Percentiles rank a stretch among this genome's conserved stretches.
phyloP scores from a whole-genome alignment of 2,329 filamentous ascomycete genomes.

The Microcyclospora pomicola region DNA sequence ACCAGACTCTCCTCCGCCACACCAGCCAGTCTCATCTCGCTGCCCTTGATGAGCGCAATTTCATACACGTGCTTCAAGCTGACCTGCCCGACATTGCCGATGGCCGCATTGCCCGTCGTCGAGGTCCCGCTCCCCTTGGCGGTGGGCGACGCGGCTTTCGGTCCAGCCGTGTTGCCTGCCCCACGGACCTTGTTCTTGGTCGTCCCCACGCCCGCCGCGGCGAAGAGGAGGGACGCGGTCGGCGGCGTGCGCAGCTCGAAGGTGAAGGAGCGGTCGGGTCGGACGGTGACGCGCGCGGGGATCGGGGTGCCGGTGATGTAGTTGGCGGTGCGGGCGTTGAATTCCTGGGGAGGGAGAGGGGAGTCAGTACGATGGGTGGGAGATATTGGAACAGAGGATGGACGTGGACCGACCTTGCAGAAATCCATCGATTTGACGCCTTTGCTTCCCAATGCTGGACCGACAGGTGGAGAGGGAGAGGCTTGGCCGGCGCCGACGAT shows the following conservation, averaged over 20 bases:
- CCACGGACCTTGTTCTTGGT: slow-evolving; percentile 67
- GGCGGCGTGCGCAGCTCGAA: slow-evolving; percentile 86
- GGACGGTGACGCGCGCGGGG: slow-evolving; percentile 80
- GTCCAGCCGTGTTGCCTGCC: slow-evolving; percentile 42
- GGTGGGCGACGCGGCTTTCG: slow-evolving; percentile 25
- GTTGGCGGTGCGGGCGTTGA: slow-evolving; percentile 86
- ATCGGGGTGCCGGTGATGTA: slow-evolving; percentile 72
- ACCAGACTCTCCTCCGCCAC: slow-evolving; percentile 75
- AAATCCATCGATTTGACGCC: slow-evolving; percentile 99
- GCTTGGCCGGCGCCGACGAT: slow-evolving; percentile 95
- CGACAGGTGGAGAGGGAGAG: slow-evolving; percentile 86
- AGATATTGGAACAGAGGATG: slow-evolving; percentile 1
- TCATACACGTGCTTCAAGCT: slow-evolving; percentile 94
- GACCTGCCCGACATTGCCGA: slow-evolving; percentile 68
- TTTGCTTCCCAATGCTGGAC: slow-evolving; percentile 90
- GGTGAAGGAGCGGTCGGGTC: slow-evolving; percentile 80
- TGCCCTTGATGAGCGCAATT: slow-evolving; percentile 87
- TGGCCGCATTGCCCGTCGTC: slow-evolving; percentile 43
- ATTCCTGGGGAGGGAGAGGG: slow-evolving; percentile 50
- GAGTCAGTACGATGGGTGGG: slow-evolving; percentile 1
- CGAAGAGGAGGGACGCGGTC: slow-evolving; percentile 79
- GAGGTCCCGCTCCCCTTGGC: slow-evolving; percentile 24
- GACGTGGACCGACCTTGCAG: slow-evolving; percentile 59
- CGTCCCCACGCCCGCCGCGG: slow-evolving; percentile 61
- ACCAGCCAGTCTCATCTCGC: slow-evolving; percentile 37